A percentile compares a stretch with the other conserved stretches of the same genome.
These are phyloP conservation scores for Prillingera fragicola DNA, from an alignment of 1,284 basidiomycete genomes.

Conservation along the genomic window DNA sequence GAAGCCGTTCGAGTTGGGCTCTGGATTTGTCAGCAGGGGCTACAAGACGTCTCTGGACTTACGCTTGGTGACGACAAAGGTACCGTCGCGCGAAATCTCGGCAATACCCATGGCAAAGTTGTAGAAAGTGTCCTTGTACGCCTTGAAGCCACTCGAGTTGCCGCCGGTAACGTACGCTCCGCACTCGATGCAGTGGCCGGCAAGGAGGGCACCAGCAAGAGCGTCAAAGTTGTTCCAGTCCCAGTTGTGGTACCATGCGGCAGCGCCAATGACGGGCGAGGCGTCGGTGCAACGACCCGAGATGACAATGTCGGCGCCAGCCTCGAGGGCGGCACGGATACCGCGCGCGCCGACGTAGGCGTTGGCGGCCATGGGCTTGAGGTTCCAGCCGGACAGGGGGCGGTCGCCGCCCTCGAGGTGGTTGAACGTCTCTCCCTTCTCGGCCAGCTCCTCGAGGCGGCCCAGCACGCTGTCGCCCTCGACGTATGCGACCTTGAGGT, in stretches of 20 bases:
- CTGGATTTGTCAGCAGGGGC: too few species aligned
- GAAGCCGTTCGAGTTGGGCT: background rate
- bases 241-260: constrained; percentile 28
- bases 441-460: constrained; percentile 8
- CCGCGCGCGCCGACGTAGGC: constrained; percentile 19
- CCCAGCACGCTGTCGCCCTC: constrained; percentile 14
- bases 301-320: constrained; percentile 30
- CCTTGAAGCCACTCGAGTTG: constrained; percentile 26
- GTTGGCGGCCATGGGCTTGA: constrained; percentile 11
- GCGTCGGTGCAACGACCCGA: constrained; percentile 29
- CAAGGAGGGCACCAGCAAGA: constrained; percentile 24
- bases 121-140: constrained; percentile 16
- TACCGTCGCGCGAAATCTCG: constrained; percentile 25
- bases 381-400: constrained; percentile 6
- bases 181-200: constrained; percentile 22
- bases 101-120: constrained; percentile 29
- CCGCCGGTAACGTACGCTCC: constrained; percentile 28
- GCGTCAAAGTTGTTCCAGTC: constrained; percentile 15
- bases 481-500: constrained; percentile 12
- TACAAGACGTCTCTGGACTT: too few species aligned
- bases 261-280: constrained; percentile 20
- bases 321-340: constrained; percentile 7
- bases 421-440: constrained; percentile 11
- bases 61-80: constrained; percentile 22
- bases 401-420: constrained; percentile 13